Conservation (phyloP, 2,329 filamentous ascomycete species). For the Didymellaceae sp. region DNA sequence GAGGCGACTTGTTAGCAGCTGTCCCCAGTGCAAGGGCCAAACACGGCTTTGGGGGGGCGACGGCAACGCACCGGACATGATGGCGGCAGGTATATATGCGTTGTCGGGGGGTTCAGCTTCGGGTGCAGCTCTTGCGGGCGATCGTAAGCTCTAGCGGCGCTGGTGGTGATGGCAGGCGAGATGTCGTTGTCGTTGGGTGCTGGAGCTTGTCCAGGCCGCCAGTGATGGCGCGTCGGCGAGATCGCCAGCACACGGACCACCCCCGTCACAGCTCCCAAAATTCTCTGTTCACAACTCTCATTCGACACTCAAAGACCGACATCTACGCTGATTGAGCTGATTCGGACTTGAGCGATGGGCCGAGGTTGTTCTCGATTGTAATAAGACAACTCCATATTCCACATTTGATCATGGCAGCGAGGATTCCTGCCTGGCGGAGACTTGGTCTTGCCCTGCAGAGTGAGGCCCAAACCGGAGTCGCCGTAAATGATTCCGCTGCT, state of each 20-base stretch:
- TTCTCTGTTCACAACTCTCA: conserved; percentile 43
- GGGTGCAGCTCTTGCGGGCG: conserved; percentile 34
- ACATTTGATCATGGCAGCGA: conserved; percentile 40
- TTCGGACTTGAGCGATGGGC: conserved; percentile 46
- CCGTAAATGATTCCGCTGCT: conserved; percentile 28
- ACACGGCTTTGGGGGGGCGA: conserved; percentile 22
- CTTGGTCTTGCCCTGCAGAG: conserved; percentile 66
- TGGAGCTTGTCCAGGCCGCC: too few species aligned
- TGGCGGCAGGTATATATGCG: conserved; percentile 39
- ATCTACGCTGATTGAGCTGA: conserved; percentile 38
- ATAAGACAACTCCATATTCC: conserved; percentile 34
- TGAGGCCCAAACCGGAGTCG: conserved; percentile 49
- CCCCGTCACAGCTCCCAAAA: conserved; percentile 28
- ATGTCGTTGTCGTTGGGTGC: conserved; percentile 29
- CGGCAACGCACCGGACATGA: conserved; percentile 51
- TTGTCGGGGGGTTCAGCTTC: conserved; percentile 38
- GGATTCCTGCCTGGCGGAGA: conserved; percentile 64
- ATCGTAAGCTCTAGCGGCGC: conserved; percentile 38
- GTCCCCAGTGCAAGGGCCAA: conserved; percentile 15
- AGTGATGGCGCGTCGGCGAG: too few species aligned
- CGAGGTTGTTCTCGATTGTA: conserved; percentile 26
- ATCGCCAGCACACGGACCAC: conserved; percentile 14
- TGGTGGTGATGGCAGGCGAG: conserved; percentile 30
- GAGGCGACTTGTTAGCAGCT: conserved; percentile 39
- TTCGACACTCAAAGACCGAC: conserved; percentile 41